Evolutionary conservation across 2,329 filamentous ascomycete species (phyloP).

Genomic region (Penicillium sp.): DNA sequence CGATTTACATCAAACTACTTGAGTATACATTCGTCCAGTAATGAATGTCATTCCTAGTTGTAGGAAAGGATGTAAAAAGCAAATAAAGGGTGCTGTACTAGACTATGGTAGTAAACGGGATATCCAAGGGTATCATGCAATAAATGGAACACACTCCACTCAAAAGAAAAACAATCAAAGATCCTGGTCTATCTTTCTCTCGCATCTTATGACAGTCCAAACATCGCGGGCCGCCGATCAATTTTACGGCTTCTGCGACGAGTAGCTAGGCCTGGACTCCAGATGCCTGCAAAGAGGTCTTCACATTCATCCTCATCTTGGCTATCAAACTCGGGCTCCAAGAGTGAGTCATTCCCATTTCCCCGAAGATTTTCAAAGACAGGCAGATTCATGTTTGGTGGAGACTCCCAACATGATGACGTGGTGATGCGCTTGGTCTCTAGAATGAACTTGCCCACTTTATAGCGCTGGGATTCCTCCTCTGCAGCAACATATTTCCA

Average conservation of each 20-base stretch:
- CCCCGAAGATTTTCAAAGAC: not conserved
- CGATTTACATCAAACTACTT: too few relatives aligned
- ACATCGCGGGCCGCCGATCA: conserved; percentile 27
- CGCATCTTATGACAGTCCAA: conserved; percentile 18
- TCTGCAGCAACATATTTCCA: conserved; percentile 67
- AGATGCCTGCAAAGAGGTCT: conserved; percentile 62
- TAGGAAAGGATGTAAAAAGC: too few relatives aligned
- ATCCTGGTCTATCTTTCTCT: not conserved
- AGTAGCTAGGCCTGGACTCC: conserved; percentile 56
- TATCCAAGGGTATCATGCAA: not conserved
- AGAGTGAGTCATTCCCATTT: conserved; percentile 10
- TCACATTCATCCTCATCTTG: conserved; percentile 68
- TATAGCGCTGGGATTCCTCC: conserved; percentile 62
- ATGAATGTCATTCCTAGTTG: too few relatives aligned
- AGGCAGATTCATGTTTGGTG: conserved; percentile 12
- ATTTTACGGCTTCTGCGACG: conserved; percentile 43
- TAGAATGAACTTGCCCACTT: conserved; percentile 66
- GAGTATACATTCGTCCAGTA: too few relatives aligned
- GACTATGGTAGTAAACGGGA: too few relatives aligned
- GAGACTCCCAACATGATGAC: conserved; percentile 53
- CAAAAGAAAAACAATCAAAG: not conserved
- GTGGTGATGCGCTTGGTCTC: conserved; percentile 58
- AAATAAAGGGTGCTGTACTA: too few relatives aligned
- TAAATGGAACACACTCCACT: not conserved
- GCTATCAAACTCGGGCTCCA: conserved; percentile 60